Evolutionary conservation across 2,329 filamentous ascomycete species (phyloP).

Genomic region (Talaromyces sp.): DNA sequence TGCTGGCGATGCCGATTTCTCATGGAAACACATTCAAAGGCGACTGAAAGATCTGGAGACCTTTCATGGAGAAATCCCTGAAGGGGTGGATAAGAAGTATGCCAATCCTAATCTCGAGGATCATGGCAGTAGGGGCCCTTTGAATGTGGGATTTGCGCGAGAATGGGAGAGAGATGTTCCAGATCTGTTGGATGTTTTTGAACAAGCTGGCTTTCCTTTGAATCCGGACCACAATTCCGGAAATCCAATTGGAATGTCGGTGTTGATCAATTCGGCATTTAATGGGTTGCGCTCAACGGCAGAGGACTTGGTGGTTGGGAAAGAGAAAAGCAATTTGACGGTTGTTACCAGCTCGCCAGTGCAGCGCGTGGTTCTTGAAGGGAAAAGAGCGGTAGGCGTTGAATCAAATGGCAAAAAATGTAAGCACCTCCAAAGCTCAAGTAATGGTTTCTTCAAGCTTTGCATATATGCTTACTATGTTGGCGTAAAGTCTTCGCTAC

Average conservation of each 20-base stretch:
- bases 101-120: conserved; percentile 12
- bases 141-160: conserved; percentile 20
- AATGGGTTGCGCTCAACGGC: conserved; percentile 56
- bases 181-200: conserved; percentile 43
- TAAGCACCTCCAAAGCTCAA: conserved; percentile 21
- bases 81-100: conserved; percentile 14
- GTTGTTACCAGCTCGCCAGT: conserved; percentile 55
- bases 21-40: conserved; percentile 18
- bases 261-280: conserved; percentile 52
- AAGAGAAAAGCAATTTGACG: conserved; percentile 47
- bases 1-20: conserved; percentile 18
- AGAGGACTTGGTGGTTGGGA: conserved; percentile 49
- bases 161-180: conserved; percentile 26
- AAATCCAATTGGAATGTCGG: conserved; percentile 59
- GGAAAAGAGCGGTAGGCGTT: conserved; percentile 51
- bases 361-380: conserved; percentile 51
- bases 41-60: conserved; percentile 23
- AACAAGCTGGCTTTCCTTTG: conserved; percentile 51
- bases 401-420: conserved; percentile 46
- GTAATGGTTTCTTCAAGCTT: conserved; percentile 1
- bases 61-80: conserved; percentile 12
- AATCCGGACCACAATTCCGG: conserved; percentile 63
- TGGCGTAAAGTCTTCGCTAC: conserved; percentile 5
- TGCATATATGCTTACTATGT: conserved; percentile 7
- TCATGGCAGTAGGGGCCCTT: conserved; percentile 16